Base-by-base conservation (phyloP, 371 early-diverging fungal genomes). In the Mucor indicus region DNA sequence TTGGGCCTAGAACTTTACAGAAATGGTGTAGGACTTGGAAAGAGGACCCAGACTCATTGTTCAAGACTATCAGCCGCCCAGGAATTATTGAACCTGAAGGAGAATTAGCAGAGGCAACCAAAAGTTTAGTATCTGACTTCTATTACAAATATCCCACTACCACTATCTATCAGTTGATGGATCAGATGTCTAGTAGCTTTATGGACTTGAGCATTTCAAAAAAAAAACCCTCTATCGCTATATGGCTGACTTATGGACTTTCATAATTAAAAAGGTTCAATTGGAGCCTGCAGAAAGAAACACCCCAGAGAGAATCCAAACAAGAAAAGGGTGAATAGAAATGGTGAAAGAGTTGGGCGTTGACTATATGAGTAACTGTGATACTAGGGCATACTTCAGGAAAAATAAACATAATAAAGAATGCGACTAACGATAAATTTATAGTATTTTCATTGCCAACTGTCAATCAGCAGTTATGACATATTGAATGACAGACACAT, bases 81-180 rank as follows among this genome's bases (percentile, higher is more conserved):
- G 31, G 32, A 31, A 48, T 39, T 0, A 48, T 48, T 44, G 52
- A 51, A 40, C 39, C 45, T 44, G 53, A 53, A 45, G 24, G 53
- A 38, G 46, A 44, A 44, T 25, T 43, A 7, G 44, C 39, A 30
- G 46, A 53, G 45, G 31, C 39, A 32, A 39, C 35, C 13, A 45
- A 39, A 15, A 39, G 24, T 4, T 27, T 44, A 23, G 25, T 30
- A 4, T 23, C 38, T 22, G 40, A 53, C 4, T 45, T 46, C 42
- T 41, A 36, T 22, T 37, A 35, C 17, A 42, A 42, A 29, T 31
- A 41, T 21, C 42, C 43, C n/a, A 36, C 48, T 47, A 21, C 40
- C 25, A 54, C 42, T 6, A 36, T 47, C 2, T 41, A 54, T 37
- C 38, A 46, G 35, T 29, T 47, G 27, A 46, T 54, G 42, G 38